Conservation (phyloP, 2,329 filamentous ascomycete genomes). For the Xylaria hypoxylon region DNA sequence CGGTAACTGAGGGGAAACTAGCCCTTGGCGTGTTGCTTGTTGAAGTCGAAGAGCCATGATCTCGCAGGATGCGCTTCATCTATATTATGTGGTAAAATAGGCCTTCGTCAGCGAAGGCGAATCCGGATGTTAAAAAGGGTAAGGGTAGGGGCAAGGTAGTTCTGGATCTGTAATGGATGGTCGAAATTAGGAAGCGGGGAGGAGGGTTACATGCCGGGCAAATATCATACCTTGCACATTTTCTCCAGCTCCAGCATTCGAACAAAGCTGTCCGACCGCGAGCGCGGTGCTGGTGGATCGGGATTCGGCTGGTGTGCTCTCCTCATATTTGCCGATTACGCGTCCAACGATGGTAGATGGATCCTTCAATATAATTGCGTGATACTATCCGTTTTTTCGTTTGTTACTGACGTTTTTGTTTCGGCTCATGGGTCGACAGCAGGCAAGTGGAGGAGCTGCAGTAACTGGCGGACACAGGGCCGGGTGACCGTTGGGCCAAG, state of each 20-base stretch:
- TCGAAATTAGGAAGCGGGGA: slow-evolving; percentile 33
- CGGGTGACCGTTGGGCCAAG: slow-evolving; percentile 46
- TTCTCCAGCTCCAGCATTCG: slow-evolving; percentile 71
- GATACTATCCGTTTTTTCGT: slow-evolving; percentile 21
- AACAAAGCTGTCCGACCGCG: slow-evolving; percentile 61
- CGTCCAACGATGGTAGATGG: slow-evolving; percentile 41
- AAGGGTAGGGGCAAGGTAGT: slow-evolving; percentile 31
- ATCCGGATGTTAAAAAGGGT: slow-evolving; percentile 45
- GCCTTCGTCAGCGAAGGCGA: slow-evolving; percentile 45
- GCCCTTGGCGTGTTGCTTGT: slow-evolving; percentile 47
- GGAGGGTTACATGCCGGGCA: slow-evolving; percentile 48
- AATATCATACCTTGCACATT: slow-evolving; percentile 64
- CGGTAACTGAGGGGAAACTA: slow-evolving; percentile 46
- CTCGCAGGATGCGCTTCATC: slow-evolving; percentile 54
- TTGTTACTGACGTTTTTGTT: slow-evolving; percentile 17
- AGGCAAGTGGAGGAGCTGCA: slow-evolving; percentile 35
- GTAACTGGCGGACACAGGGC: slow-evolving; percentile 45
- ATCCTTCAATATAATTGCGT: slow-evolving; percentile 35
- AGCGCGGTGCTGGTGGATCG: slow-evolving; percentile 51
- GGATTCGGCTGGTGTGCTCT: slow-evolving; percentile 47
- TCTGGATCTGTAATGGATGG: slow-evolving; percentile 31
- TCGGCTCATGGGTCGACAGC: slow-evolving; percentile 31
- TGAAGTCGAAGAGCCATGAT: slow-evolving; percentile 46
- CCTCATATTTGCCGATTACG: slow-evolving; percentile 51
- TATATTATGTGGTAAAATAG: slow-evolving; percentile 49